Evolutionary conservation across 208 protist species (phyloP).

Genomic region (Crithidia sp.): DNA sequence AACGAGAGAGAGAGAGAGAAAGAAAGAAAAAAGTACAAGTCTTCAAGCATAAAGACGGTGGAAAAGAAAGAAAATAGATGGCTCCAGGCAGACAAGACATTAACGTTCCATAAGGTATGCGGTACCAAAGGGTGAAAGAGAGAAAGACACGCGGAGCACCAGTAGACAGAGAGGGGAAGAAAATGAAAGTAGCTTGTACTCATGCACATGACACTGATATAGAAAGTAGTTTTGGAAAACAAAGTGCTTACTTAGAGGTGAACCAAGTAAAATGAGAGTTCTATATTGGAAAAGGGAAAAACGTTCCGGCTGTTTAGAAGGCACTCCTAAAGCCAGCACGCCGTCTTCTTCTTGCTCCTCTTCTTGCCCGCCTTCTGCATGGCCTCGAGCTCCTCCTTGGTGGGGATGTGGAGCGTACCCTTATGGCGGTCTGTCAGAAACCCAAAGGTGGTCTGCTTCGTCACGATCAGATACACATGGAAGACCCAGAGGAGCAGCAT

Average conservation of each 20-base stretch:
- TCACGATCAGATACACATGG: slow-evolving; percentile 51
- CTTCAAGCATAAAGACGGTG: neutral
- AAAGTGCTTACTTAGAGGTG: neutral
- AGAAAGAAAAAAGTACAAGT: slow-evolving; percentile 6
- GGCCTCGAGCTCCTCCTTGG: neutral
- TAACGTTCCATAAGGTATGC: no score
- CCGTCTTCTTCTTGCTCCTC: neutral
- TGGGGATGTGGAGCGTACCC: neutral
- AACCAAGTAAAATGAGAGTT: no score
- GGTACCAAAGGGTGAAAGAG: no score
- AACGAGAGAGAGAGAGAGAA: neutral
- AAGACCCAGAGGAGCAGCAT: slow-evolving; percentile 64
- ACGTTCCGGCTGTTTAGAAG: no score
- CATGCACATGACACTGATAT: no score
- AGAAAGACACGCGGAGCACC: no score
- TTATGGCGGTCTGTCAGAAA: slow-evolving; percentile 33
- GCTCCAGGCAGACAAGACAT: no score
- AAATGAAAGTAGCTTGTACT: neutral
- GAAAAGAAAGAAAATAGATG: slow-evolving; percentile 7
- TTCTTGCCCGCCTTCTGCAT: neutral
- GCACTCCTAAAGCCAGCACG: no score
- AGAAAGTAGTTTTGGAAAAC: neutral
- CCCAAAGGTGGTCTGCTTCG: slow-evolving; percentile 61
- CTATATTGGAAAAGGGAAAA: no score
- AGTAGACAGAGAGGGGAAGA: neutral